A percentile compares a stretch with the other conserved stretches of the same genome.
Evolutionary conservation across 768 basidiomycete species (phyloP).

Genomic region (Leccinum imitatum): DNA sequence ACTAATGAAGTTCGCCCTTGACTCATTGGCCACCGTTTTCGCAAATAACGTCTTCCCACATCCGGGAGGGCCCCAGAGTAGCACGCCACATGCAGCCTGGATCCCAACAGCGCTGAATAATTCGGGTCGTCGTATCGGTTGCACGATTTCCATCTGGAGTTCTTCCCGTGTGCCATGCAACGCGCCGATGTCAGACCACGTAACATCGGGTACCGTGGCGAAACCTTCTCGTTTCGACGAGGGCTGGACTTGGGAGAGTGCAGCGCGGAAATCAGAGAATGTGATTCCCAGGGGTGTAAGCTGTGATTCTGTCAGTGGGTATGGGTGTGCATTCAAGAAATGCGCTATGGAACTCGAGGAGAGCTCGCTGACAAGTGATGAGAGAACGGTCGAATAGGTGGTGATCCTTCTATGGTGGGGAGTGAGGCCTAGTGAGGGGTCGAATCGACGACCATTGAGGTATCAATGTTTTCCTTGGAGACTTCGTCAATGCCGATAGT

Average conservation of each 20-base stretch:
- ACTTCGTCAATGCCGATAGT: conserved; percentile 71
- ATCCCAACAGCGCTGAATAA: conserved; percentile 89
- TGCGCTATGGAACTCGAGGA: conserved; percentile 75
- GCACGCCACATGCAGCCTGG: conserved; percentile 86
- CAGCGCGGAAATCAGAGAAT: conserved; percentile 72
- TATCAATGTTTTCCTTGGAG: conserved; percentile 23
- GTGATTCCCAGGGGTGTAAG: conserved; percentile 83
- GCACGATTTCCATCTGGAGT: conserved; percentile 96
- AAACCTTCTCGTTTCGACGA: conserved; percentile 98
- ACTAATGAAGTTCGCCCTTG: conserved; percentile 93
- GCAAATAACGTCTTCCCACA: conserved; percentile 98
- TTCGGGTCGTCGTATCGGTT: conserved; percentile 88
- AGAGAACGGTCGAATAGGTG: conserved; percentile 30
- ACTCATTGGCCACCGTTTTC: conserved; percentile 97
- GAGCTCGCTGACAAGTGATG: conserved; percentile 39
- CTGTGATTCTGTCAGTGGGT: conserved; percentile 72
- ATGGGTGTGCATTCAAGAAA: conserved; percentile 86
- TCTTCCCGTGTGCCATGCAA: conserved; percentile 85
- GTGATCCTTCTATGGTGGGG: conserved; percentile 17
- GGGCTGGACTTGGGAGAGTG: conserved; percentile 89
- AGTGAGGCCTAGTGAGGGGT: conserved; percentile 9
- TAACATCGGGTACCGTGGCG: conserved; percentile 92
- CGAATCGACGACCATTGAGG: conserved; percentile 40
- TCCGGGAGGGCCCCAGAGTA: conserved; percentile 97
- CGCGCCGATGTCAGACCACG: conserved; percentile 94